phyloP scores from a whole-genome alignment of 257 asterid species.

The Lavandula angustifolia region DNA sequence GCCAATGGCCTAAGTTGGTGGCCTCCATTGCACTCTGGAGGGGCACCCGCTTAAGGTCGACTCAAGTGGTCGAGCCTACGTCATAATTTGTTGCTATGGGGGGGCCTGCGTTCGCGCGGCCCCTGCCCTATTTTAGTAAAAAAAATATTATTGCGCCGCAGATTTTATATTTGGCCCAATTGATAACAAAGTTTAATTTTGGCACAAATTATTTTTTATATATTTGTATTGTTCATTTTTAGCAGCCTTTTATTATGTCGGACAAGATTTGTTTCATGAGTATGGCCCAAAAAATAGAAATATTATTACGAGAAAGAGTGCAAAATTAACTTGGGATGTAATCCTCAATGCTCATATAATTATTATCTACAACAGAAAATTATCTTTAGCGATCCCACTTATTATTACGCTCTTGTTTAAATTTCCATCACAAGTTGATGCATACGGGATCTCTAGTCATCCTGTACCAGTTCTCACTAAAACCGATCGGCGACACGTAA shows the following conservation, averaged over 20 bases:
- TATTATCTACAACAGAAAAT: too few species aligned
- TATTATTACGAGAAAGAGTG: too few species aligned
- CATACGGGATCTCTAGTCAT: slow-evolving; percentile 21
- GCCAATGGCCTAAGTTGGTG: slow-evolving; percentile 33
- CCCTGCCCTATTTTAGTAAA: not conserved
- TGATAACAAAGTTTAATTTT: too few species aligned
- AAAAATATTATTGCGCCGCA: too few species aligned
- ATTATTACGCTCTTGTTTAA: not conserved
- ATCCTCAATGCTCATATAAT: too few species aligned
- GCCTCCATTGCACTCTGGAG: slow-evolving; percentile 32
- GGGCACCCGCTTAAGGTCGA: slow-evolving; percentile 23
- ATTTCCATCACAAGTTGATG: not conserved
- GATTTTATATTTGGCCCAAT: too few species aligned
- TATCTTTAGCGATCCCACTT: slow-evolving; percentile 10
- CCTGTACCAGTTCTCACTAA: slow-evolving; percentile 40
- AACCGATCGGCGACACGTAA: slow-evolving; percentile 40
- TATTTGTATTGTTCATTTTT: too few species aligned
- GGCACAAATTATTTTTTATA: too few species aligned
- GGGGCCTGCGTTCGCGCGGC: not conserved
- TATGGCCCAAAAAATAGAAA: too few species aligned
- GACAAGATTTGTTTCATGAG: too few species aligned
- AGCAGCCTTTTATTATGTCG: too few species aligned
- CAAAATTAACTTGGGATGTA: too few species aligned
- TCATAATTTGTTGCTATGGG: not conserved
- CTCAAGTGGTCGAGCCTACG: slow-evolving; percentile 2